These are phyloP conservation scores for Ustilago lituana DNA, from an alignment of 1,284 basidiomycete species.

Conservation along the genomic window DNA sequence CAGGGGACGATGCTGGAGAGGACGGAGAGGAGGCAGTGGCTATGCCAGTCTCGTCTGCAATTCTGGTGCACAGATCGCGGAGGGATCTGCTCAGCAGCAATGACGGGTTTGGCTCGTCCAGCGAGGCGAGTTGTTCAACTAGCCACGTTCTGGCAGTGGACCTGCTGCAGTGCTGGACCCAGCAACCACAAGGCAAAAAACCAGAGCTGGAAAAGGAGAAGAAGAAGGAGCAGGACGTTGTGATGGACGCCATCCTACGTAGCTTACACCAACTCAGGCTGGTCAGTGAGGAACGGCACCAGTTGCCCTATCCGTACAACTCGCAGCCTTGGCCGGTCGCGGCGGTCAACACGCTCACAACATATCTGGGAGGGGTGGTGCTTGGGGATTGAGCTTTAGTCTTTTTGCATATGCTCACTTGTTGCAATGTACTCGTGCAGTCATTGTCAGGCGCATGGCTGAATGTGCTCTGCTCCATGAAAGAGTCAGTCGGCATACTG, in stretches of 20 bases:
- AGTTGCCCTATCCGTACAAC: slow-evolving; percentile 11
- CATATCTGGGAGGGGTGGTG: slow-evolving; percentile 1
- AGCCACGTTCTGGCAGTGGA: slow-evolving; percentile 18
- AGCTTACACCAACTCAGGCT: slow-evolving; percentile 34
- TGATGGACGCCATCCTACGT: slow-evolving; percentile 7
- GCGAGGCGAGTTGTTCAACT: background rate
- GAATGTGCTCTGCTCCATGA: too few species aligned
- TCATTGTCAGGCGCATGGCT: too few species aligned
- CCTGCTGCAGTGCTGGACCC: slow-evolving; percentile 10
- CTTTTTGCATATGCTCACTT: background rate
- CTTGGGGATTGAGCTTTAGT: slow-evolving; percentile 5
- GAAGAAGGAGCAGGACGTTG: background rate
- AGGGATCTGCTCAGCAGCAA: slow-evolving; percentile 3
- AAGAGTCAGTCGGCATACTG: too few species aligned
- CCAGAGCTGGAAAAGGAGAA: background rate
- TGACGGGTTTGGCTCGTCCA: background rate
- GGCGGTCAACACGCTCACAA: slow-evolving; percentile 16
- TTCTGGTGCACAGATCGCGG: slow-evolving; percentile 15
- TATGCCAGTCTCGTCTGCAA: slow-evolving; percentile 5
- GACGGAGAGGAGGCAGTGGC: slow-evolving; percentile 3
- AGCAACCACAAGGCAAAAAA: background rate
- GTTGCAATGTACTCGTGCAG: too few species aligned
- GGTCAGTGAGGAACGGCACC: slow-evolving; percentile 30
- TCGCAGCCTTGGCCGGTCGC: slow-evolving; percentile 31
- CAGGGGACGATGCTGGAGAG: background rate